phyloP scores from a whole-genome alignment of 2,329 filamentous ascomycete species.

The Achaetomium macrosporum region DNA sequence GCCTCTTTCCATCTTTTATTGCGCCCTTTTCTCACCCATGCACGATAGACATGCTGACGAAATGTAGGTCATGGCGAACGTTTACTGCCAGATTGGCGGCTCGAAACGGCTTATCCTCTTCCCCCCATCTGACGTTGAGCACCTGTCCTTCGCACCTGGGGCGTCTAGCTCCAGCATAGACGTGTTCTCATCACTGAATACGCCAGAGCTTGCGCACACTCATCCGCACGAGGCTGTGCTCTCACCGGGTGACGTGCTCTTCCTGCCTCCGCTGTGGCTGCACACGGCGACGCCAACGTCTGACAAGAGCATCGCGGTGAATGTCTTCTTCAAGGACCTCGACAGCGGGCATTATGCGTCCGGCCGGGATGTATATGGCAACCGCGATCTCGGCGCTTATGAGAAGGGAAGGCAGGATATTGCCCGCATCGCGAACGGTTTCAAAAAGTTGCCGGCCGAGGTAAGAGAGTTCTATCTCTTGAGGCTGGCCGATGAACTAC shows the following conservation, averaged over 20 bases:
- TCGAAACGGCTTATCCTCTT: conserved; percentile 70
- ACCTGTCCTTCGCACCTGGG: conserved; percentile 66
- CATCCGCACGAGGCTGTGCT: conserved; percentile 63
- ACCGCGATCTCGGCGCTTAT: conserved; percentile 77
- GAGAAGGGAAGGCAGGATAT: conserved; percentile 74
- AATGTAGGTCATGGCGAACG: conserved; percentile 73
- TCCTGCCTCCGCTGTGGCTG: conserved; percentile 77
- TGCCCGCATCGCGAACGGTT: conserved; percentile 57
- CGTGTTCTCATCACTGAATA: conserved; percentile 50
- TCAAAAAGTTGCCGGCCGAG: conserved; percentile 59
- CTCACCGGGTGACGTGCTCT: conserved; percentile 68
- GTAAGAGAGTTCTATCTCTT: conserved; percentile 70
- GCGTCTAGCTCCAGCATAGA: conserved; percentile 75
- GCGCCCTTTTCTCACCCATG: neutral
- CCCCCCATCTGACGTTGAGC: conserved; percentile 66
- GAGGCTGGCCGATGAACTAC: conserved; percentile 64
- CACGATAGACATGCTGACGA: neutral
- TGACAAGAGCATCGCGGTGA: conserved; percentile 69
- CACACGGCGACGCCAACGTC: conserved; percentile 63
- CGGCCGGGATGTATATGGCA: conserved; percentile 82
- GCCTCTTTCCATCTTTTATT: neutral
- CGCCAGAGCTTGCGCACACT: conserved; percentile 31
- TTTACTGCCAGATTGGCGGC: conserved; percentile 74
- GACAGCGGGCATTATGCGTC: conserved; percentile 57
- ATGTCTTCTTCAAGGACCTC: conserved; percentile 78